Evolutionary conservation across 805 yeast genomes (phyloP).

Genomic region (Myxozyma kluyveri): DNA sequence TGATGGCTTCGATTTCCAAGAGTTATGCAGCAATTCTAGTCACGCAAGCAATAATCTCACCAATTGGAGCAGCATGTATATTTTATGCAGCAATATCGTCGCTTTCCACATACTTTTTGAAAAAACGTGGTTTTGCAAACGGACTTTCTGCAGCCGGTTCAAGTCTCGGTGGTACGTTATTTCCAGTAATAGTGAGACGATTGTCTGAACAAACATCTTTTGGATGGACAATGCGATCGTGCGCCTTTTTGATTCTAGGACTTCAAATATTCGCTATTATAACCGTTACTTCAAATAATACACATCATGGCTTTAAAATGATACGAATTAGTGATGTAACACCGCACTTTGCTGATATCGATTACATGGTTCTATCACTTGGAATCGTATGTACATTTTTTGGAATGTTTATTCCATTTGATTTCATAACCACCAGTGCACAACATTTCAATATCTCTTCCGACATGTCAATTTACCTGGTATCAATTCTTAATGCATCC

Average conservation of each 20-base stretch:
- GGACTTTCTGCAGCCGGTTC: conserved; percentile 52
- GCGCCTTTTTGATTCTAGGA: conserved; percentile 47
- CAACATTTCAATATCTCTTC: conserved; percentile 23
- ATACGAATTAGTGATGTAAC: conserved; percentile 3
- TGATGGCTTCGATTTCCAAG: conserved; percentile 40
- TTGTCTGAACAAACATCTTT: conserved; percentile 40
- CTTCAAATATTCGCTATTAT: conserved; percentile 31
- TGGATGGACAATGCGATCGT: conserved; percentile 52
- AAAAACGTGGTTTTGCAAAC: conserved; percentile 46
- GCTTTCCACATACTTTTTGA: conserved; percentile 47
- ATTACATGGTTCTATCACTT: conserved; percentile 22
- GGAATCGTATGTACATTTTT: conserved; percentile 33
- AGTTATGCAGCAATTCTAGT: conserved; percentile 52
- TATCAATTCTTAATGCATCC: conserved; percentile 18
- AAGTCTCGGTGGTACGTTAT: conserved; percentile 50
- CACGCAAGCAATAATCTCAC: conserved; percentile 41
- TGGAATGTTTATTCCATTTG: conserved; percentile 37
- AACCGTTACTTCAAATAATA: conserved; percentile 32
- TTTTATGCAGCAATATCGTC: conserved; percentile 38
- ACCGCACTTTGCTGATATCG: conserved; percentile 1
- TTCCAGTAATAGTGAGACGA: conserved; percentile 45
- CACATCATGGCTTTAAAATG: conserved; percentile 2
- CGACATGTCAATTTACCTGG: conserved; percentile 18
- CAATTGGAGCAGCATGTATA: conserved; percentile 14
- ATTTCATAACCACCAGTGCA: conserved; percentile 36